Percentiles rank a stretch among this genome's conserved stretches.
These are phyloP conservation scores for Nothomitra cinnamomea DNA, from an alignment of 2,329 filamentous ascomycete genomes.

Conservation along the genomic window DNA sequence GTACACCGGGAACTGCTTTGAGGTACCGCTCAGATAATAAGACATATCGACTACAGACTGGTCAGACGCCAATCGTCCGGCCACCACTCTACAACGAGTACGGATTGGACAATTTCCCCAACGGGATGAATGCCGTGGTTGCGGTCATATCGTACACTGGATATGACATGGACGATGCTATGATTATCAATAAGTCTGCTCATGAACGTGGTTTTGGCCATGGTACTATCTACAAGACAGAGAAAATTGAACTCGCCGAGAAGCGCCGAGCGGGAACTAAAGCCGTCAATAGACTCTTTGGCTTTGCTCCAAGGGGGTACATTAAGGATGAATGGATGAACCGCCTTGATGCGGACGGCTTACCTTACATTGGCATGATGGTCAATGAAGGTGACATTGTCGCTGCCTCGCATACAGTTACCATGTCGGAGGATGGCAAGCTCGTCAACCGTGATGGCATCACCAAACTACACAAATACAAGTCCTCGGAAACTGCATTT, in stretches of 20 bases:
- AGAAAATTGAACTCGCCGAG: slow-evolving; percentile 74
- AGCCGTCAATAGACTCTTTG: slow-evolving; percentile 67
- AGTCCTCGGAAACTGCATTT: slow-evolving; percentile 73
- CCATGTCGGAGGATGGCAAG: slow-evolving; percentile 41
- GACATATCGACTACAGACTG: slow-evolving; percentile 82
- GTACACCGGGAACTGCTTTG: slow-evolving; percentile 74
- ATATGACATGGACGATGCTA: slow-evolving; percentile 99
- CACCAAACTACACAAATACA: slow-evolving; percentile 86
- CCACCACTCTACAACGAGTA: slow-evolving; percentile 90
- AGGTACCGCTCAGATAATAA: slow-evolving; percentile 93
- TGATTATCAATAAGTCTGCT: slow-evolving; percentile 96
- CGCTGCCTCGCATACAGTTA: slow-evolving; percentile 79
- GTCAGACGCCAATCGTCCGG: slow-evolving; percentile 85
- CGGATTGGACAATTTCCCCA: slow-evolving; percentile 94
- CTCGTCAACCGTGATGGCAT: slow-evolving; percentile 73
- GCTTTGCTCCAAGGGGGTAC: slow-evolving; percentile 65
- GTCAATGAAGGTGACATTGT: slow-evolving; percentile 70
- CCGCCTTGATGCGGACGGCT: slow-evolving; percentile 70
- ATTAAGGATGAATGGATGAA: slow-evolving; percentile 53
- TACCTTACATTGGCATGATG: slow-evolving; percentile 63
- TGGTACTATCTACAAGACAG: slow-evolving; percentile 95
- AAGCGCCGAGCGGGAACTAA: slow-evolving; percentile 49
- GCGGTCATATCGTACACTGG: slow-evolving; percentile 97
- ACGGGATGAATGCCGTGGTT: slow-evolving; percentile 87
- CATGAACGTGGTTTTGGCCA: slow-evolving; percentile 93